Evolutionary conservation across 2,329 filamentous ascomycete genomes (phyloP), one percentile per base, ranked within the genome.

Genomic region (Ophiostoma himal-ulmi): DNA sequence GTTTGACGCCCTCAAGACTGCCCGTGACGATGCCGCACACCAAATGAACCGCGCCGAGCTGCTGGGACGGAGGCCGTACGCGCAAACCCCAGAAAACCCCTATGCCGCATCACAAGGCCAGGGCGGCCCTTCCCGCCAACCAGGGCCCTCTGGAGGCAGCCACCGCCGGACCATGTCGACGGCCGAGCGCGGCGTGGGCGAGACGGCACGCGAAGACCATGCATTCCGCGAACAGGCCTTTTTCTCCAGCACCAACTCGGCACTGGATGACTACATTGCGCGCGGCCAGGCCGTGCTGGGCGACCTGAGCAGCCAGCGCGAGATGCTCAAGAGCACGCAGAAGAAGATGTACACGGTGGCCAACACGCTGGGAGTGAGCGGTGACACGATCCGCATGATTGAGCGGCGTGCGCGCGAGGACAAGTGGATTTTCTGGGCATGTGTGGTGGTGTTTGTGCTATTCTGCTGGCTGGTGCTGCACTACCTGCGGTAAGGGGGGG

Each of bases 331-430:
- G 83, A 92, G 90, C 68, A 98, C 95, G 30, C 95, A 99, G 81
- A 90, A 90, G 79, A 88, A 89, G 78, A 83, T 99, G 68, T 98
- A 98, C 78, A 94, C 88, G 75, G 93, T 97, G 26, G 95, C 92
- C 7, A 98, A 96, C 78, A 98, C 95, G 30, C 81, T 99, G 67
- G 95, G 95, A 0, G 87, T 99, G 72, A 96, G 91, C 77, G 94
- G 94, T 26, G 94, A 98, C 78, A 99, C 95, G 1, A 99, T 99
- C 74, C 89, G 95, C 66, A 98, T 95, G 93, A 91, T 99, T 60
- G 94, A 98, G 81, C 83, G 95, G 75, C 85, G 95, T 73, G 93
- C 95, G 68, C 91, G 89, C 79, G 91, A 98, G 82, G 95, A 99
- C 79, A 98, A 97, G 81, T 98, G 94, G 93, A 96, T 99, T 48